Evolutionary conservation across 495 filamentous ascomycete species (phyloP).

Genomic region (Aspergillus wentii): DNA sequence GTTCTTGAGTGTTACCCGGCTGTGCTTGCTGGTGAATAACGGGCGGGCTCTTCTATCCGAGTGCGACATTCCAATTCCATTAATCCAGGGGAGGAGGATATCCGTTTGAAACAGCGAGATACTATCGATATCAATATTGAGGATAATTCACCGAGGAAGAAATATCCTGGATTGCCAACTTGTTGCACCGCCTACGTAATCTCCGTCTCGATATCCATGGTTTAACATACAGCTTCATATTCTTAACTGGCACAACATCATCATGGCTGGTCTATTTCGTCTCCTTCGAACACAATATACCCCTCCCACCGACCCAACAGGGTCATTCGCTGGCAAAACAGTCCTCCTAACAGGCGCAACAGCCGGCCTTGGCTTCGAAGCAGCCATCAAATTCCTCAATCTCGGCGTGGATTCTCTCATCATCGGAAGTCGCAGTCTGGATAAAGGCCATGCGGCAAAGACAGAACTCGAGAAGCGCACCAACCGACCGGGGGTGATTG

Average conservation of each 20-base stretch:
- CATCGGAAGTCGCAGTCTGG: constrained; percentile 34
- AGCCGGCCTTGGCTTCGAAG: constrained; percentile 44
- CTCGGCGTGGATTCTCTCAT: constrained; percentile 37
- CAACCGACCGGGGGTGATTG: constrained; percentile 31
- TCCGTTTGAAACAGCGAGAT: too few species aligned
- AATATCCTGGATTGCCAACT: not conserved
- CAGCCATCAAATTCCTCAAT: constrained; percentile 41
- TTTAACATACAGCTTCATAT: too few species aligned
- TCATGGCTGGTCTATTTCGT: constrained; percentile 33
- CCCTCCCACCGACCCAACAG: constrained; percentile 30
- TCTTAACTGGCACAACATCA: too few species aligned
- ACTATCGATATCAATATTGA: too few species aligned
- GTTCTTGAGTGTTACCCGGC: too few species aligned
- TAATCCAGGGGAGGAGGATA: too few species aligned
- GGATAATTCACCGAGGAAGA: too few species aligned
- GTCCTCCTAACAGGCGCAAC: constrained; percentile 55
- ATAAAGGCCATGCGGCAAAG: constrained; percentile 43
- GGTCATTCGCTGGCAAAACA: constrained; percentile 42
- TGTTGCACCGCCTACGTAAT: too few species aligned
- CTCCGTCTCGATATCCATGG: too few species aligned
- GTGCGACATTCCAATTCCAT: too few species aligned
- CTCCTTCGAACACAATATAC: constrained; percentile 34
- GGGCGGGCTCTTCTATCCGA: too few species aligned
- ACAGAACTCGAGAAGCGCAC: constrained; percentile 41
- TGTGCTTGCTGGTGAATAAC: too few species aligned